Evolutionary conservation across 371 early-diverging fungal species (phyloP), one percentile per base, ranked within the genome.

Genomic region (Amoeboaphelidium occidentale): DNA sequence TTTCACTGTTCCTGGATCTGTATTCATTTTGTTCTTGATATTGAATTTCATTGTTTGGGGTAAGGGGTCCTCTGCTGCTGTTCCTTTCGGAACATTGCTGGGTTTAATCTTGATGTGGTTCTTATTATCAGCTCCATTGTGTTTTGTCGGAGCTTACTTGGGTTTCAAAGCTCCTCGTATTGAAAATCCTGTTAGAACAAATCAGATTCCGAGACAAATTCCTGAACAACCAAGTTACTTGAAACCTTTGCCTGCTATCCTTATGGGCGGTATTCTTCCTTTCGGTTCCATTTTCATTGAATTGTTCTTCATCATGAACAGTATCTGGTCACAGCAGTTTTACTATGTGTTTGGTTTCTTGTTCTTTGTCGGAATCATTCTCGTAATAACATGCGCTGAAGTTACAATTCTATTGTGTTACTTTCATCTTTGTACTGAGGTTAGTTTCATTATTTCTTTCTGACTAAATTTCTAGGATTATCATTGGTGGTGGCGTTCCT

Each of bases 401-500:
- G 81, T 88, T 42, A 70, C 88, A n/a, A 70, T 90, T 46, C 63
- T 90, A 52, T 64, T 87, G 59, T 74, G 73, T n/a, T 90, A 90
- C 64, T 84, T 90, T 71, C 79, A 78, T 45, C 62, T 90, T 43
- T 84, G 84, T 51, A 66, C 83, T 2, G 96, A 94, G 68, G 75
- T 71, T 59, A 52, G 49, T 23, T 55, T 45, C 55, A 58, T 28
- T 20, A 45, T 22, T 60, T 55, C 64, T 66, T 51, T 4, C 42
- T 17, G 6, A 20, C 46, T 32, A 12, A 43, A 21, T 49, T 28
- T 20, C 22, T 46, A 65, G 67, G 84, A 90, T 56, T 89, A 89
- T 58, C 74, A 77, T 52, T 89, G 94, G 96, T 78, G 78, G 58
- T 94, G 96, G 96, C 68, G 87, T 10, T 67, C 93, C 1, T 89